Base-by-base conservation (phyloP, 805 yeast genomes). In the Candida maesae region DNA sequence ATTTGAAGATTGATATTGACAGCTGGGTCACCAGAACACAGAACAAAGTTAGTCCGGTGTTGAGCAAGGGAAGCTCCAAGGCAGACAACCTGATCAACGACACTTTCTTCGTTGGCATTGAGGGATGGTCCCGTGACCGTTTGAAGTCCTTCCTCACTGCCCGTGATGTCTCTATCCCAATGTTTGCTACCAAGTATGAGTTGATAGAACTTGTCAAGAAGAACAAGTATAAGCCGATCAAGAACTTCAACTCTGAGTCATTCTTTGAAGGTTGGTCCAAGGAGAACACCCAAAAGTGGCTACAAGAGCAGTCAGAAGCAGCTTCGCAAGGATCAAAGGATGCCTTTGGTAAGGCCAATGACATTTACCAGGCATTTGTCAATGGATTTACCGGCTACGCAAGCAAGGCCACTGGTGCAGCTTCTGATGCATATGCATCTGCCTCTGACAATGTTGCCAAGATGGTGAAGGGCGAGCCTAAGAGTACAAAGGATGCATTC, bases 61-160 rank as follows among this genome's bases (percentile, higher is more conserved):
- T 70, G 25, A 46, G 56, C 20, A 71, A 72, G 46, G 54, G 55
- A 20, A 50, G 58, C 20, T 51, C 53, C n/a, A 53, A 50, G 24
- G 60, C 55, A 33, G 67, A 61, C 19, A 59, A 67, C 25, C 46
- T 66, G 7, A 59, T 71, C 52, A 69, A 69, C 53, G 72, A 70
- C 45, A 68, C 75, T 2, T 71, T 74, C 47, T 55, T 70, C 35
- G 58, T 68, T 31, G 74, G 71, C 27, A 57, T 73, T 36, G 71
- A 72, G 33, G 52, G 55, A 10, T 74, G 79, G 79, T 60, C 74
- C 16, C 68, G 68, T 49, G 68, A 65, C 15, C 65, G 69, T 40
- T 59, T 74, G 43, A 68, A 58, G 46, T 56, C 63, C 4, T 74
- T 70, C 42, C 53, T 74, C 30, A 61, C 64, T 21, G 55, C 66